These are phyloP conservation scores for Tothia fuscella DNA, from an alignment of 2,329 filamentous ascomycete genomes.

Conservation along the genomic window DNA sequence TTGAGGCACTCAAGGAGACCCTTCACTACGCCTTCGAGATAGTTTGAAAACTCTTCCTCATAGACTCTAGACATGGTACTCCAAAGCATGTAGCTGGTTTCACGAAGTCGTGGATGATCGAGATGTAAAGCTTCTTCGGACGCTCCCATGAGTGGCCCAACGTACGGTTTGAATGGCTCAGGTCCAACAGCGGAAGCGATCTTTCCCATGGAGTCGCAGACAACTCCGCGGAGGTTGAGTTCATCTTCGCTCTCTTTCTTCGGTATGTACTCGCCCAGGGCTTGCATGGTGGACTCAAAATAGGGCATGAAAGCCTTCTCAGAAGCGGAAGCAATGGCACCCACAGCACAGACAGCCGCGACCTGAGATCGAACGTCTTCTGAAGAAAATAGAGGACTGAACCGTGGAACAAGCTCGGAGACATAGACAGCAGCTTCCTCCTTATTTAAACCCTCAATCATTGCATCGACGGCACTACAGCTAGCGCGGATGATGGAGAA, in stretches of 20 bases:
- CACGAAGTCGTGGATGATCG: constrained; percentile 79
- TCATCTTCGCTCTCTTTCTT: constrained; percentile 87
- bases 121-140: constrained; percentile 84
- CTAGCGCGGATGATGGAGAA: constrained; percentile 79
- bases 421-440: constrained; percentile 73
- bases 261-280: constrained; percentile 70
- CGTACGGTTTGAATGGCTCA: constrained; percentile 79
- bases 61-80: constrained; percentile 91
- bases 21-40: constrained; percentile 65
- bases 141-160: constrained; percentile 78
- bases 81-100: constrained; percentile 97
- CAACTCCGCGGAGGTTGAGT: constrained; percentile 76
- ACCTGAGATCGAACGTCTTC: constrained; percentile 83
- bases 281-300: constrained; percentile 81
- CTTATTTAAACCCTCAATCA: constrained; percentile 74
- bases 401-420: constrained; percentile 67
- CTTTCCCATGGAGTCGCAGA: constrained; percentile 86
- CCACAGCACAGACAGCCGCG: constrained; percentile 76
- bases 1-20: constrained; percentile 76
- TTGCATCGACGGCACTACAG: constrained; percentile 80
- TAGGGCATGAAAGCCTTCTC: constrained; percentile 79
- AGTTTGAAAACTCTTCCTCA: constrained; percentile 67
- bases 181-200: constrained; percentile 82
- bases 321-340: constrained; percentile 78
- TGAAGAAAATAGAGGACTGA: constrained; percentile 73